These are phyloP conservation scores for Colletotrichum spinosum DNA, from an alignment of 2,329 filamentous ascomycete genomes.

Conservation along the genomic window DNA sequence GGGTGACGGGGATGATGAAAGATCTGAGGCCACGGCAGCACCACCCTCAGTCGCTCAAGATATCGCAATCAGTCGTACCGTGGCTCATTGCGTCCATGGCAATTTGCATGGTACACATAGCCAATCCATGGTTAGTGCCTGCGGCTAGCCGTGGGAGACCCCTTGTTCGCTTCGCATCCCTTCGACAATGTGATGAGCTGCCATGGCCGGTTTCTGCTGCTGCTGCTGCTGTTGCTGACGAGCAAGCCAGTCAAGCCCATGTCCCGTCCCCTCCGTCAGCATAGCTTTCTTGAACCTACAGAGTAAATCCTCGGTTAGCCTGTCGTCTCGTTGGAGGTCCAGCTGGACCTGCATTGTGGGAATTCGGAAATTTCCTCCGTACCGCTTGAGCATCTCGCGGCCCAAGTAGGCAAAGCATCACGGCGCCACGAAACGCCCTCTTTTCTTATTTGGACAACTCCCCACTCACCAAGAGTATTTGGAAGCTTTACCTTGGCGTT, in stretches of 20 bases:
- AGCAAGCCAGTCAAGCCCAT: background rate
- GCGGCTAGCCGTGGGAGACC: constrained; percentile 14
- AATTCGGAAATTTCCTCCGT: constrained; percentile 4
- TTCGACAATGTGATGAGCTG: constrained; percentile 1
- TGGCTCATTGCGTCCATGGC: constrained; percentile 19
- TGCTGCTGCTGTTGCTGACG: no score
- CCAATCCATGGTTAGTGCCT: constrained; percentile 10
- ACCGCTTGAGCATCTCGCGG: constrained; percentile 8
- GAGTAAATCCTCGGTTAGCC: no score
- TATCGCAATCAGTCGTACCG: constrained; percentile 34
- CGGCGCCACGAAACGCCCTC: constrained; percentile 33
- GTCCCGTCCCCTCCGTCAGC: no score
- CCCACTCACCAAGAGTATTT: constrained; percentile 25
- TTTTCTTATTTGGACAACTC: constrained; percentile 35
- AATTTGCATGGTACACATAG: background rate
- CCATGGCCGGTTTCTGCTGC: no score
- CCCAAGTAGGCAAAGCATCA: background rate
- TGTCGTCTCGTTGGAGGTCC: no score
- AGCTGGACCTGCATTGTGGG: no score
- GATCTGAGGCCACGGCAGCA: constrained; percentile 34
- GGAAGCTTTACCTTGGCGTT: constrained; percentile 28
- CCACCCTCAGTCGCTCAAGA: constrained; percentile 33
- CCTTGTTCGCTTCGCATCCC: constrained; percentile 2
- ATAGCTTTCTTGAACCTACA: no score
- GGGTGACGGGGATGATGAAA: constrained; percentile 27